A percentile compares a stretch with the other conserved stretches of the same genome.
Evolutionary conservation across 1,139 yeast genomes (phyloP).

Genomic region (Citeromyces hawaiiensis): DNA sequence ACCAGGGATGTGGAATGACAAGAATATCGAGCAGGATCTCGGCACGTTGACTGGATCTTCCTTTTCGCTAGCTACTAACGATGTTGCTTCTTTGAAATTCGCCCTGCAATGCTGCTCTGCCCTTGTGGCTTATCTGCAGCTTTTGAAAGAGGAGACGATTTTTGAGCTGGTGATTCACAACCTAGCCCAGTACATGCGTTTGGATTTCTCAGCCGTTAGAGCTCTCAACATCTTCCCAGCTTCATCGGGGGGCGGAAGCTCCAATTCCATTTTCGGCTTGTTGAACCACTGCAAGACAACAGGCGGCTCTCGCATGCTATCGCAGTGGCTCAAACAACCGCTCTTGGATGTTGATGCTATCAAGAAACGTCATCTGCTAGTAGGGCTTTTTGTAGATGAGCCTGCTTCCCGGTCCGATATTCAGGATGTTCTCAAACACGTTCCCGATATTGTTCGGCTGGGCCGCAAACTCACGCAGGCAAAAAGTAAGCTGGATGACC

Average conservation of each 20-base stretch:
- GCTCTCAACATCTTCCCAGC: conserved; percentile 80
- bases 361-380: conserved; percentile 56
- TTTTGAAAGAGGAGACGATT: conserved; percentile 38
- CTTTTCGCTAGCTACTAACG: conserved; percentile 47
- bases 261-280: conserved; percentile 65
- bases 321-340: conserved; percentile 96
- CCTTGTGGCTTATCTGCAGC: conserved; percentile 46
- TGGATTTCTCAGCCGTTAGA: conserved; percentile 80
- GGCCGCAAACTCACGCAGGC: conserved; percentile 40
- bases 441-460: conserved; percentile 75
- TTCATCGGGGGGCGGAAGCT: conserved; percentile 25
- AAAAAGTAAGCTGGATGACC: conserved; percentile 66
- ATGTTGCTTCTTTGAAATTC: conserved; percentile 21
- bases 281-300: conserved; percentile 78
- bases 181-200: conserved; percentile 66
- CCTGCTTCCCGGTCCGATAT: conserved; percentile 50
- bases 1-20: conserved; percentile 38
- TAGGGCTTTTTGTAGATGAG: conserved; percentile 60
- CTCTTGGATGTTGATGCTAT: conserved; percentile 52
- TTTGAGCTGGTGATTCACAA: conserved; percentile 52
- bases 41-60: conserved; percentile 45
- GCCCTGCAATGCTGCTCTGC: conserved; percentile 47
- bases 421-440: conserved; percentile 53
- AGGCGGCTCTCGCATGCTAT: conserved; percentile 73
- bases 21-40: conserved; percentile 66